Evolutionary conservation across 2,329 filamentous ascomycete genomes (phyloP).

Genomic region (Neofusicoccum kwambonambiense): DNA sequence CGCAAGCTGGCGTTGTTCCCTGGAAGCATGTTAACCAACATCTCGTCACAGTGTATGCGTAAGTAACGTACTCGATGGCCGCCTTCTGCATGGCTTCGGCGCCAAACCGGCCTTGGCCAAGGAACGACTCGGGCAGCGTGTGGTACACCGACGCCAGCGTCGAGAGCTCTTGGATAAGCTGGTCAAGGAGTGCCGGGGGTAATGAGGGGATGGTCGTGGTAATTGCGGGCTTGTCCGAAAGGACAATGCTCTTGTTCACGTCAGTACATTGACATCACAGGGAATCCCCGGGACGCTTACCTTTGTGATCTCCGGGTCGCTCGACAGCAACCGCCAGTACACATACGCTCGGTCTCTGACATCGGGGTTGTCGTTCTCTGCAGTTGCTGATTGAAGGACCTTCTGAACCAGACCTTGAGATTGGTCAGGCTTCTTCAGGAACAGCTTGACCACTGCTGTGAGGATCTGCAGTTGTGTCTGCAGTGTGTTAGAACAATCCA

Average conservation of each 20-base stretch:
- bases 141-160: constrained; percentile 97
- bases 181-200: constrained; percentile 78
- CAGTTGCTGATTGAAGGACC: constrained; percentile 87
- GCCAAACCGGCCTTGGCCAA: constrained; percentile 90
- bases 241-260: constrained; percentile 67
- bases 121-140: constrained; percentile 96
- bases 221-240: constrained; percentile 93
- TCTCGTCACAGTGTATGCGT: not conserved
- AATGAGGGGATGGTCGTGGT: constrained; percentile 90
- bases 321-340: constrained; percentile 95
- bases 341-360: constrained; percentile 96
- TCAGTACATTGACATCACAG: not conserved
- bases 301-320: constrained; percentile 87
- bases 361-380: constrained; percentile 95
- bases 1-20: constrained; percentile 84
- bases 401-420: constrained; percentile 91
- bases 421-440: constrained; percentile 92
- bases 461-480: constrained; percentile 97
- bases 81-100: constrained; percentile 92
- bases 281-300: constrained; percentile 43
- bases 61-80: constrained; percentile 69
- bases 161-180: constrained; percentile 87
- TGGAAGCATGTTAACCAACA: constrained; percentile 32
- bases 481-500: not conserved
- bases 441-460: constrained; percentile 95